A percentile compares a stretch with the other conserved stretches of the same genome.
Evolutionary conservation across 208 protist species (phyloP).

Genomic region (Trypanosomatidae sp.): DNA sequence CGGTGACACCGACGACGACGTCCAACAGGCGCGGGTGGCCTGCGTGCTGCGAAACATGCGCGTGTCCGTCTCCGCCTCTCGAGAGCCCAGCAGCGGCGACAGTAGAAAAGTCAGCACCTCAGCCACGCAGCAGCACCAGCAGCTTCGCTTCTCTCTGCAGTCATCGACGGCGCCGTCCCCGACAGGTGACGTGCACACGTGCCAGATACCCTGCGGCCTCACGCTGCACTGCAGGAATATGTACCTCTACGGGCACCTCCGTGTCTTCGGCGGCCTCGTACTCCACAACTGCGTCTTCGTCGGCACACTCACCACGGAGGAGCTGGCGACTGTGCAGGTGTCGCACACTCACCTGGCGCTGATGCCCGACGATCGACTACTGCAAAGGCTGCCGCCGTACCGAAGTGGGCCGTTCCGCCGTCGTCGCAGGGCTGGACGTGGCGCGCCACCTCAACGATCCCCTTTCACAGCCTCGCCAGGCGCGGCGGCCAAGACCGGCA

Average conservation of each 20-base stretch:
- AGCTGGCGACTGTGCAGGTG: conserved; percentile 37
- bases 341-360: conserved; percentile 40
- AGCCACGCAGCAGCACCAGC: not conserved
- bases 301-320: conserved; percentile 50
- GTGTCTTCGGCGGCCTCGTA: conserved; percentile 47
- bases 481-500: not conserved
- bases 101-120: not conserved
- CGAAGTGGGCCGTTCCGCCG: not conserved
- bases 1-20: conserved; percentile 2
- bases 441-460: not conserved
- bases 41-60: conserved; percentile 30
- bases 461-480: not conserved
- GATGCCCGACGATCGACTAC: conserved; percentile 33
- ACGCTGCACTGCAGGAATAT: conserved; percentile 46
- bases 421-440: not conserved
- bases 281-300: conserved; percentile 63
- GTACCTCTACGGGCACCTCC: conserved; percentile 55
- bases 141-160: conserved; percentile 20
- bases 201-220: conserved; percentile 37
- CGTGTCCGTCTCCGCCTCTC: conserved; percentile 7
- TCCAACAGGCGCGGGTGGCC: conserved; percentile 6
- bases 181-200: conserved; percentile 23
- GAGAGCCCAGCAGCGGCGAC: not conserved
- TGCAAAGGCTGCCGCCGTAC: conserved; percentile 3
- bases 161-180: conserved; percentile 25